Base-by-base conservation (phyloP, 805 yeast species). In the Yamadazyma tumulicola region DNA sequence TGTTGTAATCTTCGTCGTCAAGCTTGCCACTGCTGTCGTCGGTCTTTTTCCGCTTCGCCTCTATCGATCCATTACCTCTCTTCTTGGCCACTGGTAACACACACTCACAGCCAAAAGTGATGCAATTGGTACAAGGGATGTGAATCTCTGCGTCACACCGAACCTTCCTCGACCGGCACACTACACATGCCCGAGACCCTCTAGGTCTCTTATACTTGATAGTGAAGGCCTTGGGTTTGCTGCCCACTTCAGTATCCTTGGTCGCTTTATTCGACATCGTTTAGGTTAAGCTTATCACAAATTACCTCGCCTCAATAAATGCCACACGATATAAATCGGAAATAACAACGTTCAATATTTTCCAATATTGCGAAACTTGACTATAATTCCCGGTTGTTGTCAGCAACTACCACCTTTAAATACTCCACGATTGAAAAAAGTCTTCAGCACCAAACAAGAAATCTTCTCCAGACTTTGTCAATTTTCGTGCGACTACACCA, bases 101-200 rank as follows among this genome's bases (percentile, higher is more conserved):
- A 59, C 89, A 85, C 32, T 79, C 85, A 48, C 85, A 74, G 6
- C 83, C 81, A 55, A 81, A 82, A 3, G 83, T 79, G 22, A 74
- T 66, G 52, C 91, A 82, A 54, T 82, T 82, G 12, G 61, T 55
- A 41, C 72, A 66, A 3, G 73, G 73, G 12, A 65, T 65, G 44
- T 64, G 71, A 26, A 66, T 65, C 41, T 65, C 81, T 9, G 82
- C 85, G 50, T 81, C 86, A 59, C 94, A 84, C 22, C 88, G 72
- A n/a, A 84, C 93, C 48, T 84, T 84, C 22, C 93, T 65, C 6
- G 81, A 72, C 35, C 86, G 78, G 51, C 93, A 85, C n/a, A 83
- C 82, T 26, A 75, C 72, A 51, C 93, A 83, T 2, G 89, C 91
- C 30, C 85, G 59, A 6, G 83, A 63, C 0, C 87, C 83, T 33